Evolutionary conservation across 1,284 basidiomycete species (phyloP), one percentile per base, ranked within the genome.

Genomic region (Leccinum brunneo-olivaceum): DNA sequence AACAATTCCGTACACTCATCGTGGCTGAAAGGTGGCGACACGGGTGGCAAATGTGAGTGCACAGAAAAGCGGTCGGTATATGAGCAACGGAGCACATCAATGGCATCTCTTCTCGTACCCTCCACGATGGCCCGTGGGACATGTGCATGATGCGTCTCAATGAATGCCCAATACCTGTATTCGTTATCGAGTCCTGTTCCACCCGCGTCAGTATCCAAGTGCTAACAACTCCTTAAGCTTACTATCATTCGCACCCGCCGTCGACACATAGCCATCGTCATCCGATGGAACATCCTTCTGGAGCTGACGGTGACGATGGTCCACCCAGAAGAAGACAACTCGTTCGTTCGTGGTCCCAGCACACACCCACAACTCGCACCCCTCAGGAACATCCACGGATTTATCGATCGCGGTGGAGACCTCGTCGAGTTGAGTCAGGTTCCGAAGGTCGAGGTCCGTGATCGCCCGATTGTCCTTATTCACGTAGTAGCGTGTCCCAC

Each of bases 71-170:
- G 79, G 54, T 88, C 85, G 6, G 84, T 82, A 61, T 81, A 85
- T 6, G 81, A 75, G 85, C 85, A 88, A 28, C 75, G 81, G 45
- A 88, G 65, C 0, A 75, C 74, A 46, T 87, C 81, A 54, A 81
- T 68, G 1, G 85, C 85, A 48, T 88, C 84, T 0, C 65, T 61
- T 38, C 72, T 72, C 6, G 79, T 75, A 39, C 69, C 70, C 9
- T 64, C 52, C 25, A 58, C 47, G 25, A 56, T 41, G 9, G 74
- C 72, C 15, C 81, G 69, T 0, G 70, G 56, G 4, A 69, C 63
- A 57, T 88, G 84, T 0, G 81, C 81, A 0, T 85, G 85, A 52
- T 88, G 84, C 29, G 73, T 65, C 58, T 86, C 82, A 57, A 88
- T 72, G 56, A 78, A 88, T 2, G 74, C 67, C 85, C 85, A 88